Evolutionary conservation across 352 stramenopile genomes (phyloP), one percentile per base, ranked within the genome.

Genomic region (Phytophthora fragariaefolia): DNA sequence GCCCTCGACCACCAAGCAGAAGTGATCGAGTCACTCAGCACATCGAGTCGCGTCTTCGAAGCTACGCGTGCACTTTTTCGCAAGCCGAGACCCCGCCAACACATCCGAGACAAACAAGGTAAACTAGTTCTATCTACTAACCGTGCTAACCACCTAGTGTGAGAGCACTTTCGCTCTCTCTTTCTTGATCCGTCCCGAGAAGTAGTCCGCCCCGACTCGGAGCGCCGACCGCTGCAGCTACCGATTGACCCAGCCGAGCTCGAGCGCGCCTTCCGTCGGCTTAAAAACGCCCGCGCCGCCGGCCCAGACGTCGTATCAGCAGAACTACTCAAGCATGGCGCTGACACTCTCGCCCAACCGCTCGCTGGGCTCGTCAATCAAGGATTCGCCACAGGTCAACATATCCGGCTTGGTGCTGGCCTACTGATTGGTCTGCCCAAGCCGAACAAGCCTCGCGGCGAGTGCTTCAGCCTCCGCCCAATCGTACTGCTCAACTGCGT

Each of bases 401-500:
- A 38, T 12, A 38, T 38, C 30, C 30, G 15, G 1, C 3, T 38
- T 10, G 30, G 30, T 38, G 30, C 10, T 17, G 30, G 9, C 30
- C 30, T 38, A 38, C 30, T 38, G 8, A 38, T 38, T 38, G 10
- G 30, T 12, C 30, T 38, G 2, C 30, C 30, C 8, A 38, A 38
- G 30, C 30, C 26, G 0, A 61, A 51, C 24, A 66, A 54, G 8
- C 48, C 58, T 1, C 8, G 30, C 1, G 60, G 51, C 4, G 38
- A 47, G 0, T 45, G 15, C 20, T 61, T 12, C 17, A 62, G 51
- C 36, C 59, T 67, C 17, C 24, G 42, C 2, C 52, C 43, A 4
- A 69, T 58, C 24, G 42, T 57, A 0, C 24, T 63, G 0, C 45
- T 62, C 2, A 61, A 53, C 34, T 63, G 2, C 1, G 54, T 47